phyloP scores from a whole-genome alignment of 2,329 filamentous ascomycete genomes.

The Dryadomyces quercus-mongolicae region DNA sequence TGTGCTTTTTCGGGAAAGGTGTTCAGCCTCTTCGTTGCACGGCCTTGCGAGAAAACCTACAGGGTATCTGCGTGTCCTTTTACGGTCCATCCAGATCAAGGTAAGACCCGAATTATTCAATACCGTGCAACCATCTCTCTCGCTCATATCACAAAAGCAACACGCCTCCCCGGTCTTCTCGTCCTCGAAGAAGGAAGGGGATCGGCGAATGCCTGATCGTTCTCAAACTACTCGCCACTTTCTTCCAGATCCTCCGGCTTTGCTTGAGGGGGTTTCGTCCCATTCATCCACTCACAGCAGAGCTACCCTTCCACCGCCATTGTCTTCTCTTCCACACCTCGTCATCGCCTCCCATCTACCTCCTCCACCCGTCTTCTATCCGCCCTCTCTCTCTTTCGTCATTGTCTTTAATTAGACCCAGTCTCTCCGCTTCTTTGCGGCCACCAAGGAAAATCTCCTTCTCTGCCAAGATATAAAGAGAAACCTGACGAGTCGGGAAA shows the following conservation, averaged over 20 bases:
- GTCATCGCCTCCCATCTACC: background rate
- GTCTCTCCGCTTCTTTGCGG: background rate
- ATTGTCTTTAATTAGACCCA: background rate
- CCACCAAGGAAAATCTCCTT: background rate
- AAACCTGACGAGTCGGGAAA: too few species aligned
- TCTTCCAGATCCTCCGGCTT: too few species aligned
- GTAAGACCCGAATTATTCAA: conserved; percentile 4
- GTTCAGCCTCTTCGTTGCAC: background rate
- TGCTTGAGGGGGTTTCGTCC: too few species aligned
- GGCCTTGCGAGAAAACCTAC: background rate
- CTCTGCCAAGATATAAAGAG: background rate
- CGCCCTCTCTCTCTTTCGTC: background rate
- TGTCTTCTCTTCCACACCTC: background rate
- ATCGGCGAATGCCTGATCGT: background rate
- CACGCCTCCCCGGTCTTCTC: background rate
- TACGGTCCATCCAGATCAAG: background rate
- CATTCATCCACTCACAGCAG: too few species aligned
- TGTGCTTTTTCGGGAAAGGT: background rate
- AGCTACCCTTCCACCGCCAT: too few species aligned
- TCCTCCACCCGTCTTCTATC: background rate
- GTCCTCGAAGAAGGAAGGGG: background rate
- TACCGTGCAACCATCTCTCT: conserved; percentile 1
- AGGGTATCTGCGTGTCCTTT: background rate
- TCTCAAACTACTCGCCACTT: too few species aligned
- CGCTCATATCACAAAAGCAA: conserved; percentile 1